These are phyloP conservation scores for Ophiostoma triangulosporum DNA, from an alignment of 2,329 filamentous ascomycete genomes.

Conservation along the genomic window DNA sequence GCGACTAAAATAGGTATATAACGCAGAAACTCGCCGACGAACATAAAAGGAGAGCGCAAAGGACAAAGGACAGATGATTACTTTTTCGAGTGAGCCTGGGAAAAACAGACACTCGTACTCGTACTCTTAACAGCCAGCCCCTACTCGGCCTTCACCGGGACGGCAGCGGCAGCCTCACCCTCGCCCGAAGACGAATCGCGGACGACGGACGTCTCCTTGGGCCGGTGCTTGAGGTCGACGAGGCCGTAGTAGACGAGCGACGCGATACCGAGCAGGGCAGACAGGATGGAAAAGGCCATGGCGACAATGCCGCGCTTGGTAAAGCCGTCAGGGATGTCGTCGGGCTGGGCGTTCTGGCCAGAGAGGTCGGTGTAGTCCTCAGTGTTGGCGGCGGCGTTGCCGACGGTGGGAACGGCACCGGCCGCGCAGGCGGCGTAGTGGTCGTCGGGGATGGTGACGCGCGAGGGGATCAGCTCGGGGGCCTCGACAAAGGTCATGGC, in stretches of 20 bases:
- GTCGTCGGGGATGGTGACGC: slow-evolving; percentile 43
- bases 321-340: slow-evolving; percentile 24
- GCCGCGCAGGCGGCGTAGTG: slow-evolving; percentile 43
- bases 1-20: not conserved
- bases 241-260: slow-evolving; percentile 56
- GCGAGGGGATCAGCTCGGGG: slow-evolving; percentile 47
- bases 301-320: slow-evolving; percentile 59
- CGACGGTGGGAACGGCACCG: slow-evolving; percentile 14
- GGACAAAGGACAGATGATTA: not conserved
- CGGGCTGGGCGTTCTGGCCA: slow-evolving; percentile 15
- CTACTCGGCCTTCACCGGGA: slow-evolving; percentile 4
- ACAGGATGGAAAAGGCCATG: slow-evolving; percentile 56
- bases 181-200: slow-evolving; percentile 7
- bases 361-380: slow-evolving; percentile 16
- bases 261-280: slow-evolving; percentile 53
- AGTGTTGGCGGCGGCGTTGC: slow-evolving; percentile 20
- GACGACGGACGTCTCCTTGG: not conserved
- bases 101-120: not conserved
- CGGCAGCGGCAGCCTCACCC: not conserved
- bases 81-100: not conserved
- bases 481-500: slow-evolving; percentile 51
- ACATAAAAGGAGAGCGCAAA: not conserved
- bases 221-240: slow-evolving; percentile 17
- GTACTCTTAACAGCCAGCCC: not conserved
- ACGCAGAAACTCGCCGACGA: not conserved